Conservation (phyloP, 2,329 filamentous ascomycete species). For the Penicillium capsulatum region DNA sequence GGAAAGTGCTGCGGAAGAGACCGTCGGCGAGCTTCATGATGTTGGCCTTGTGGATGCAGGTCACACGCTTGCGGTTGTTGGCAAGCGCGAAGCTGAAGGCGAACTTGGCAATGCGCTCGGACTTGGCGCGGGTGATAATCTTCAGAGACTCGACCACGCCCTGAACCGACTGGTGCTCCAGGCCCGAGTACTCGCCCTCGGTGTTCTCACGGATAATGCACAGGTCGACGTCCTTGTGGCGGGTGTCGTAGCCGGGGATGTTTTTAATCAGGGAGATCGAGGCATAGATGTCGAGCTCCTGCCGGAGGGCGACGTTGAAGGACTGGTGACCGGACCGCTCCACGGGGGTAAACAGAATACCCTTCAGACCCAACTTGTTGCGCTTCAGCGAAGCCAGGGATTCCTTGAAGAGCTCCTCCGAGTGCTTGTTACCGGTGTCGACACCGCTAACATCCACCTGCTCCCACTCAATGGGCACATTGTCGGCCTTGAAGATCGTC, state of each 20-base stretch:
- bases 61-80: constrained; percentile 99
- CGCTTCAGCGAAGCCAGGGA: constrained; percentile 91
- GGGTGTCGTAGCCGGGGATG: constrained; percentile 96
- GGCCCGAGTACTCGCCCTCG: constrained; percentile 97
- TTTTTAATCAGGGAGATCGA: constrained; percentile 98
- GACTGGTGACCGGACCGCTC: constrained; percentile 96
- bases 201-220: constrained; percentile 99
- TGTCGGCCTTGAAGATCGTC: constrained; percentile 99
- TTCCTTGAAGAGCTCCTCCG: constrained; percentile 92
- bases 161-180: constrained; percentile 95
- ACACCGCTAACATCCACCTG: constrained; percentile 94
- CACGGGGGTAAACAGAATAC: constrained; percentile 96
- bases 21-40: constrained; percentile 99
- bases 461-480: constrained; percentile 97
- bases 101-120: constrained; percentile 98
- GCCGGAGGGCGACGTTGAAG: constrained; percentile 98
- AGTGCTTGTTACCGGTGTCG: constrained; percentile 76
- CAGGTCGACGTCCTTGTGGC: constrained; percentile 94
- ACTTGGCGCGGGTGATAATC: constrained; percentile 99
- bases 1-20: constrained; percentile 97
- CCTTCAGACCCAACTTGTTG: constrained; percentile 99
- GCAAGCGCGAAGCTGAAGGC: constrained; percentile 96
- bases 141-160: constrained; percentile 99
- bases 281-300: constrained; percentile 99
- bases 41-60: constrained; percentile 99